Base-by-base conservation (phyloP, 768 basidiomycete species). In the Neoboletus brunneissimus region DNA sequence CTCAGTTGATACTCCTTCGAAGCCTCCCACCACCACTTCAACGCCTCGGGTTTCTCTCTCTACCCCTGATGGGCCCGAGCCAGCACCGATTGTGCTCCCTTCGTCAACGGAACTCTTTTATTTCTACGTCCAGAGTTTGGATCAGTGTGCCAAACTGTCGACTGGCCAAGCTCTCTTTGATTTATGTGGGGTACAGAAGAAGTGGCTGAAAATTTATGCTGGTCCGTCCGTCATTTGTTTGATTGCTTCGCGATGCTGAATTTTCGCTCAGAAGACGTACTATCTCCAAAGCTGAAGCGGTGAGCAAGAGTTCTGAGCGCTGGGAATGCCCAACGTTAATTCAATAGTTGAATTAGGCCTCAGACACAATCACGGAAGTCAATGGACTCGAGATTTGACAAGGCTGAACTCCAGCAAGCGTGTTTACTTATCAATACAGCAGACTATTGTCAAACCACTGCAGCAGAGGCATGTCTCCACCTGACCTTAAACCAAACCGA, bases 51-150 rank as follows among this genome's bases (percentile, higher is more conserved):
- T 70, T 7, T 64, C 81, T 18, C 71, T 75, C 22, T 73, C 73
- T 13, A 71, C 71, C 25, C 73, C 77, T 29, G 77, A 75, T 13
- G 79, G 78, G 3, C 74, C 77, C 25, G 75, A 77, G 27, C 73
- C 83, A 0, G 72, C 82, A 1, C 78, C 81, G n/a, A 75, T 82
- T 3, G 91, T 98, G 1, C 80, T 98, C 9, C 90, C 93, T 0
- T 94, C 92, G 0, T 98, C 95, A 0, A 98, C 95, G 1, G 95
- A 98, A 63, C 75, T 99, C 18, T 99, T 98, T 77, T 97, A 95
- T 70, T 94, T 97, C 73, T 98, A 98, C 68, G 92, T 87, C 0
- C 94, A 98, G 70, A 94, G 88, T 53, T 75, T 99, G 35, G 97
- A 98, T 51, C 91, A 94, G 67, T 98, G 96, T 66, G 88, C 91